Percentiles rank a stretch among this genome's conserved stretches.
These are phyloP conservation scores for Pseudozyma tsukubaensis DNA, from an alignment of 1,284 basidiomycete species.

Conservation along the genomic window DNA sequence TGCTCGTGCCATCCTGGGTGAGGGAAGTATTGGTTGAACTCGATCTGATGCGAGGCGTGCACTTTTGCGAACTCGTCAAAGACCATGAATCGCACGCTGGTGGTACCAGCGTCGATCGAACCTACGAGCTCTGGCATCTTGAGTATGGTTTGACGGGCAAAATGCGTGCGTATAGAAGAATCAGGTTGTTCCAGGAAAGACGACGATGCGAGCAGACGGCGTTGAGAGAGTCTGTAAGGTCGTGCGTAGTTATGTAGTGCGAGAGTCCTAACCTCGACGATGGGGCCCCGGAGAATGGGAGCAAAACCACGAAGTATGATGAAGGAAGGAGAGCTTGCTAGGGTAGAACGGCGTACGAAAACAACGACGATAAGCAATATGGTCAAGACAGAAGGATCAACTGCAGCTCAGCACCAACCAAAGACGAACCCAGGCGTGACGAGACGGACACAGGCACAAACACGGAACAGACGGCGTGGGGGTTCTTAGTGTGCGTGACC, in stretches of 20 bases:
- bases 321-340: no score
- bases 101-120: conserved; percentile 69
- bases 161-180: neutral
- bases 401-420: neutral
- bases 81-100: conserved; percentile 92
- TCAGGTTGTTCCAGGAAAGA: neutral
- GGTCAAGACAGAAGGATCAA: neutral
- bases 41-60: conserved; percentile 82
- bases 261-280: no score
- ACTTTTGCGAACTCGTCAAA: conserved; percentile 91
- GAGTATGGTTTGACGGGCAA: neutral
- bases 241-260: no score
- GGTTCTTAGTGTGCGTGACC: no score
- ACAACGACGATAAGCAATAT: neutral
- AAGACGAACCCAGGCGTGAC: neutral
- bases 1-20: conserved; percentile 89
- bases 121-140: conserved; percentile 53
- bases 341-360: no score
- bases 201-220: neutral
- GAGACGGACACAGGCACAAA: neutral
- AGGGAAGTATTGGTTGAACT: conserved; percentile 65
- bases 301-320: no score
- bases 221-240: no score
- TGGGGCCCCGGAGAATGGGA: no score
- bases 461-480: neutral